A percentile compares a stretch with the other conserved stretches of the same genome.
Conservation (phyloP, 1,284 basidiomycete genomes). For the Pascua sp. region DNA sequence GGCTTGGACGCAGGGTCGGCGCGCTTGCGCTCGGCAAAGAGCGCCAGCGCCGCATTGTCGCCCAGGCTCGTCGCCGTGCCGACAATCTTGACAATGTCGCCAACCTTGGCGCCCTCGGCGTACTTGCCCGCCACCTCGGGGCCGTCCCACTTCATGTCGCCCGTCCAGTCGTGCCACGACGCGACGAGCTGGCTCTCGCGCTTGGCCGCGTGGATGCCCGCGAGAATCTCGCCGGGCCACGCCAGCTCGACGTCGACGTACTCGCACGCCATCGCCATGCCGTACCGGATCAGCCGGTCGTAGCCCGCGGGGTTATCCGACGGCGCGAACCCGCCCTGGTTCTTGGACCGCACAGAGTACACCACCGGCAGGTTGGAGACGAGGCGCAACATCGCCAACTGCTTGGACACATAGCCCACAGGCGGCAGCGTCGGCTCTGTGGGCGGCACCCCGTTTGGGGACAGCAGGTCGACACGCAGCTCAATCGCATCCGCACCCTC, state of each 20-base stretch:
- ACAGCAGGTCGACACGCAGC: slow-evolving; percentile 85
- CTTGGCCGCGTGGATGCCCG: slow-evolving; percentile 62
- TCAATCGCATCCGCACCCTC: slow-evolving; percentile 91
- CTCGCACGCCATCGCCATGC: slow-evolving; percentile 79
- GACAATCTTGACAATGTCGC: slow-evolving; percentile 90
- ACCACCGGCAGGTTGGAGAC: slow-evolving; percentile 80
- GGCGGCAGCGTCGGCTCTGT: slow-evolving; percentile 61
- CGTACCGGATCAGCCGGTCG: slow-evolving; percentile 73
- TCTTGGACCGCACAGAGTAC: slow-evolving; percentile 81
- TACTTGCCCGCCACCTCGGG: slow-evolving; percentile 66
- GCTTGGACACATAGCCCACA: slow-evolving; percentile 69
- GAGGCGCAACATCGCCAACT: slow-evolving; percentile 75
- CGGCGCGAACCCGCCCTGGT: slow-evolving; percentile 90
- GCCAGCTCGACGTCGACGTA: slow-evolving; percentile 90
- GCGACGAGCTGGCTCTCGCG: slow-evolving; percentile 77
- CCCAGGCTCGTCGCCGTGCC: slow-evolving; percentile 70
- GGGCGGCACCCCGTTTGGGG: slow-evolving; percentile 52
- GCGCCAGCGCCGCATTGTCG: slow-evolving; percentile 76
- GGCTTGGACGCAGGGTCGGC: slow-evolving; percentile 60
- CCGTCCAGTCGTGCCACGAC: slow-evolving; percentile 92
- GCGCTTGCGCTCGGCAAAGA: slow-evolving; percentile 60
- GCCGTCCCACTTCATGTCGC: slow-evolving; percentile 77
- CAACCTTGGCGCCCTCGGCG: slow-evolving; percentile 61
- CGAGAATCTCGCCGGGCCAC: slow-evolving; percentile 64
- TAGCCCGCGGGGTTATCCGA: slow-evolving; percentile 71